Percentiles rank a stretch among this genome's conserved stretches.
Evolutionary conservation across 257 asterid species (phyloP).

Genomic region (Gentiana straminea): DNA sequence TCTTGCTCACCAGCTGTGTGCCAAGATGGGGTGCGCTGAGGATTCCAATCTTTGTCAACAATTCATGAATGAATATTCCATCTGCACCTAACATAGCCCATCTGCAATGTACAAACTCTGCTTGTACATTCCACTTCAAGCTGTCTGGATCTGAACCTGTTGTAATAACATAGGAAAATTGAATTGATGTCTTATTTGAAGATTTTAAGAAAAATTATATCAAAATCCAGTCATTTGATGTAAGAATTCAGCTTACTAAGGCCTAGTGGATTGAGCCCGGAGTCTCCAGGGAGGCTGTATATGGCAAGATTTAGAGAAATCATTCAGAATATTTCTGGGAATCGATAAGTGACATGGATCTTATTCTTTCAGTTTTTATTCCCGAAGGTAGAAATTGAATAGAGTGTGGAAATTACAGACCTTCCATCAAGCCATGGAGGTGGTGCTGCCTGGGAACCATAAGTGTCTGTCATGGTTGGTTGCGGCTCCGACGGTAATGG

Average conservation of each 20-base stretch:
- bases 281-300: slow-evolving; percentile 99
- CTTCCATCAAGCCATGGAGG: slow-evolving; percentile 99
- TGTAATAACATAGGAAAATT: background rate
- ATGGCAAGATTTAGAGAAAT: background rate
- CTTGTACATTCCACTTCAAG: slow-evolving; percentile 80
- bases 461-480: slow-evolving; percentile 81
- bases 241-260: slow-evolving; percentile 33
- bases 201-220: background rate
- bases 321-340: too few species aligned
- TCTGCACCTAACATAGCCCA: slow-evolving; percentile 99
- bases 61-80: slow-evolving; percentile 91
- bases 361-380: too few species aligned
- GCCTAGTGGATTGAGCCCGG: slow-evolving; percentile 93
- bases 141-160: slow-evolving; percentile 92
- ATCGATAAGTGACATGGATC: background rate
- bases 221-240: background rate
- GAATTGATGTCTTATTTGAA: background rate
- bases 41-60: slow-evolving; percentile 80
- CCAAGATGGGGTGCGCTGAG: slow-evolving; percentile 94
- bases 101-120: slow-evolving; percentile 90
- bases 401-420: background rate
- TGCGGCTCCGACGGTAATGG: slow-evolving; percentile 41
- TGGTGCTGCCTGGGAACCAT: slow-evolving; percentile 96
- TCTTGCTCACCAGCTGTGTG: slow-evolving; percentile 90
- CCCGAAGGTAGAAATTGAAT: too few species aligned